Evolutionary conservation across 2,329 filamentous ascomycete species (phyloP), one percentile per base, ranked within the genome.

Genomic region (Exserohilum rostratum): DNA sequence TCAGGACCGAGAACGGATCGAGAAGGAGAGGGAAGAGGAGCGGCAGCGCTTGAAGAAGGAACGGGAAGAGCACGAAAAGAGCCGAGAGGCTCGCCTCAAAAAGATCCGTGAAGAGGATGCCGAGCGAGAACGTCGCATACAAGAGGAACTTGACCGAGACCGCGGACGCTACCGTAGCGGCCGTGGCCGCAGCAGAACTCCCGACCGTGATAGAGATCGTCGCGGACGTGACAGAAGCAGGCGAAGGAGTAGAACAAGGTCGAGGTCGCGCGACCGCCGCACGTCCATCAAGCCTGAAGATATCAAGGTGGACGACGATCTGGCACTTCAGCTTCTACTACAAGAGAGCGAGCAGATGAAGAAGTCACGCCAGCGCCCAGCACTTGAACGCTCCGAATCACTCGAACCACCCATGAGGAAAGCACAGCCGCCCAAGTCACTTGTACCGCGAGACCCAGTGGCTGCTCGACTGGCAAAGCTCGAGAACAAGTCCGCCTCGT

Each of bases 61-160:
- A 50, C 57, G 71, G 27, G 67, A 70, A 39, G 68, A 72, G 51
- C 59, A 70, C 50, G 82, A 84, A 15, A 66, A 70, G 67, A 60
- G 77, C 73, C 64, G 82, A 70, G 60, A 78, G 66, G 61, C 75
- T 65, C 71, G 79, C 67, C 64, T 82, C 70, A 58, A 81, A 56
- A 65, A 66, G 48, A 68, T 69, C 11, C 66, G 69, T 25, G 66
- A 74, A 20, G 64, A 70, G 45, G 69, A 74, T 30, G 70, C 71
- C 6, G 69, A 73, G 38, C 68, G 72, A 33, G 69, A 72, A 39
- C 65, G 66, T 11, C 67, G 69, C 31, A 59, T 70, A 74, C 77
- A 68, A 76, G 78, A 78, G 33, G 84, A 87, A 50, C 79, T 83
- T 31, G 79, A 83, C 48, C 77, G 78, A 29, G 77, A 25, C 22